A percentile compares a stretch with the other conserved stretches of the same genome.
Evolutionary conservation across 345 rosid species (phyloP).

Genomic region (Triadica sebifera): DNA sequence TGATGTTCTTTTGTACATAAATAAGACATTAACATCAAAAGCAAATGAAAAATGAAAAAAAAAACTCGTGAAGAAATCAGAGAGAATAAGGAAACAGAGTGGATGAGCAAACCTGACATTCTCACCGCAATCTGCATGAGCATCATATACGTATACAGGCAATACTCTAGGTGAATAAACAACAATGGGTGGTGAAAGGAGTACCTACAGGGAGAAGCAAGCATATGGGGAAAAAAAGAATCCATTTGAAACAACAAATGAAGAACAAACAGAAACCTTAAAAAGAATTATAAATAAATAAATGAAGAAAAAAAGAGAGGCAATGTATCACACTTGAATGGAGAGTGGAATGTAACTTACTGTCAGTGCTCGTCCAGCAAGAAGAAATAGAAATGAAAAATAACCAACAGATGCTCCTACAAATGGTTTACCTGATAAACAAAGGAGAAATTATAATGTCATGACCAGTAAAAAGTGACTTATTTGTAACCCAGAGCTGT

Average conservation of each 20-base stretch:
- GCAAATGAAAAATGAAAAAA: constrained; percentile 13
- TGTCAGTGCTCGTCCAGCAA: constrained; percentile 96
- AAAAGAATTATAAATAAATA: too few species aligned
- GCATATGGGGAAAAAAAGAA: not conserved
- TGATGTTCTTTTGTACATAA: not conserved
- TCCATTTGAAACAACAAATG: constrained; percentile 10
- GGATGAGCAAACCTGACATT: constrained; percentile 72
- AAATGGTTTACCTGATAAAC: constrained; percentile 75
- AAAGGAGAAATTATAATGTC: constrained; percentile 18
- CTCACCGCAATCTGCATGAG: constrained; percentile 97
- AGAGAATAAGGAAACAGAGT: constrained; percentile 6
- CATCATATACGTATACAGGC: constrained; percentile 96
- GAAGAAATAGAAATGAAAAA: constrained; percentile 84
- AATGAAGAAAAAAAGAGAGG: not conserved
- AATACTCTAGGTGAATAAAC: constrained; percentile 98
- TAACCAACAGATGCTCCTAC: constrained; percentile 99
- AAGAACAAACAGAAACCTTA: constrained; percentile 1
- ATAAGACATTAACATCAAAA: constrained; percentile 11
- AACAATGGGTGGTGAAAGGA: constrained; percentile 97
- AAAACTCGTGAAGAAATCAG: not conserved
- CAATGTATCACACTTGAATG: constrained; percentile 10
- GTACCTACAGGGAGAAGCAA: constrained; percentile 55
- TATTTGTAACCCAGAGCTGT: not conserved
- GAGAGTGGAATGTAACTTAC: constrained; percentile 43
- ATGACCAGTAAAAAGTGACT: constrained; percentile 10